Conservation (phyloP, 208 protist genomes). For the Leishmania tarentolae region DNA sequence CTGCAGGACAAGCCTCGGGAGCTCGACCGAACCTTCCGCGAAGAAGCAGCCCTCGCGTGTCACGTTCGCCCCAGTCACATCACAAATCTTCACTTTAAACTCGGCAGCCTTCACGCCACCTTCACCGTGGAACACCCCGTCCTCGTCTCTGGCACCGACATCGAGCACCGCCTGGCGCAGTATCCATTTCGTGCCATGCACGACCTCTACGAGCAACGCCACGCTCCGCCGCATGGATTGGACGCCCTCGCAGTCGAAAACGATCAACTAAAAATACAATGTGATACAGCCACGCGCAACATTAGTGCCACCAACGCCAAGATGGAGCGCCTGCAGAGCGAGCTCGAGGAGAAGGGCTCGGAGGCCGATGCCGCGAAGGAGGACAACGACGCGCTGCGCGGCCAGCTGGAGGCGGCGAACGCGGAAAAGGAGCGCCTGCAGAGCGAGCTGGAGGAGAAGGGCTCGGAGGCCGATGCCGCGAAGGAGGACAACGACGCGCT, state of each 20-base stretch:
- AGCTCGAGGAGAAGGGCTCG: slow-evolving; percentile 8
- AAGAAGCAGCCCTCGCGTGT: slow-evolving; percentile 36
- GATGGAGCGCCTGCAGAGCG: slow-evolving; percentile 16
- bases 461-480: neutral
- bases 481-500: neutral
- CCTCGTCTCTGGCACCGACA: slow-evolving; percentile 8
- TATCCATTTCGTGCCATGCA: slow-evolving; percentile 2
- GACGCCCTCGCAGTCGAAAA: slow-evolving; percentile 24
- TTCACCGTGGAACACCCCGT: slow-evolving; percentile 30
- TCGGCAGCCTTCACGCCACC: slow-evolving; percentile 31
- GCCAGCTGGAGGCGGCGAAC: neutral
- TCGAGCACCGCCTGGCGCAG: slow-evolving; percentile 3
- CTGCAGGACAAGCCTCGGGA: slow-evolving; percentile 25
- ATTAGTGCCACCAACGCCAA: slow-evolving; percentile 23
- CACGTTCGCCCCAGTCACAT: slow-evolving; percentile 24
- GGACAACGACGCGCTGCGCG: neutral
- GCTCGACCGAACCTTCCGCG: slow-evolving; percentile 26
- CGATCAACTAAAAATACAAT: slow-evolving; percentile 21
- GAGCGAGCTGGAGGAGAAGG: slow-evolving; percentile 2
- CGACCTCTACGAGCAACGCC: slow-evolving; percentile 22
- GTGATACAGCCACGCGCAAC: slow-evolving; percentile 17
- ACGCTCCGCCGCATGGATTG: slow-evolving; percentile 22
- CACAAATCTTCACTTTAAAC: slow-evolving; percentile 28
- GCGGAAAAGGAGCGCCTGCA: slow-evolving; percentile 27
- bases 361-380: slow-evolving; percentile 11